These are phyloP conservation scores for Termitomyces sp. DNA, from an alignment of 768 basidiomycete genomes.

Conservation along the genomic window DNA sequence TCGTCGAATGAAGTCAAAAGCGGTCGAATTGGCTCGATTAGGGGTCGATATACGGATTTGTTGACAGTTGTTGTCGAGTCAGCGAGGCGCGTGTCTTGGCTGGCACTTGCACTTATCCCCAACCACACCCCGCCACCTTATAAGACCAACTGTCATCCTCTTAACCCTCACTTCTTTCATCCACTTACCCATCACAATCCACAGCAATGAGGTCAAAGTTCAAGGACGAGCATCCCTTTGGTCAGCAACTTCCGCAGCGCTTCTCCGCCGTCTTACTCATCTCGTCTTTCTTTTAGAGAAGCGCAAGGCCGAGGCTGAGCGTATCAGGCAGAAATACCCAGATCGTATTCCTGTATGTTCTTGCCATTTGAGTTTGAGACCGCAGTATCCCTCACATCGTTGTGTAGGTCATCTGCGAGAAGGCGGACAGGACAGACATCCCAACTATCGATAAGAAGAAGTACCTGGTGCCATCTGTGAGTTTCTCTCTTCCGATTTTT, in stretches of 20 bases:
- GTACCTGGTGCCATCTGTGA: conserved; percentile 95
- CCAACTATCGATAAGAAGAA: conserved; percentile 99
- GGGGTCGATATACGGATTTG: conserved; percentile 14
- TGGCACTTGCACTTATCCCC: conserved; percentile 26
- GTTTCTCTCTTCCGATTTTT: conserved; percentile 26
- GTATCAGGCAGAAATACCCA: conserved; percentile 97
- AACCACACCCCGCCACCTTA: conserved; percentile 23
- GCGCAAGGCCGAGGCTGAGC: conserved; percentile 98
- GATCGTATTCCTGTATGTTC: conserved; percentile 92
- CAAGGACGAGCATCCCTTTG: conserved; percentile 99
- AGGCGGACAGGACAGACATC: conserved; percentile 97
- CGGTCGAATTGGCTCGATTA: conserved; percentile 4
- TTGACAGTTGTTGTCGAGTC: conserved; percentile 24
- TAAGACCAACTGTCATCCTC: conserved; percentile 16
- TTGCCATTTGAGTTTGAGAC: conserved; percentile 6
- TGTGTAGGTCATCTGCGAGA: conserved; percentile 95
- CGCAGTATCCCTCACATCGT: neutral
- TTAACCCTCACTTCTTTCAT: conserved; percentile 3
- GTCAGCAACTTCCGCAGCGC: conserved; percentile 45
- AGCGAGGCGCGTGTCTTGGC: conserved; percentile 40
- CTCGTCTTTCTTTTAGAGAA: conserved; percentile 64
- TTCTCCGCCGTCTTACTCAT: conserved; percentile 31
- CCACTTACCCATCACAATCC: conserved; percentile 4
- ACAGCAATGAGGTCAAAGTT: conserved; percentile 85
- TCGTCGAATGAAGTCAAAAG: neutral